Conservation (phyloP, 2,329 filamentous ascomycete genomes). For the Diaporthe caulivora region DNA sequence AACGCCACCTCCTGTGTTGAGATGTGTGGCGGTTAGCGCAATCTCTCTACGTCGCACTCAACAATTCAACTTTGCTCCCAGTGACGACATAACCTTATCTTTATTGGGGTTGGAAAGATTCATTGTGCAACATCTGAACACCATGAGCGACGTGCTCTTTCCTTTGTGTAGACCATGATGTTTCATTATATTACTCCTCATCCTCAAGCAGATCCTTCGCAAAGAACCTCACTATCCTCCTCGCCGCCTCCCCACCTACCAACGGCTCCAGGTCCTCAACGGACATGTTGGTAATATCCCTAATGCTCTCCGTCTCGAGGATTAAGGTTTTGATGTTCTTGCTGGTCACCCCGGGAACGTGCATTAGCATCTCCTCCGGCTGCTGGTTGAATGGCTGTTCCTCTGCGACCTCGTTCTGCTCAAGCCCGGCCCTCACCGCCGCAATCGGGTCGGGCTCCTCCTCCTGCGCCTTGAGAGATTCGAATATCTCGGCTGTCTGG, state of each 20-base stretch:
- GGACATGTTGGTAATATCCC: constrained; percentile 89
- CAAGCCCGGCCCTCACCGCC: constrained; percentile 86
- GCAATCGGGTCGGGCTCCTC: constrained; percentile 90
- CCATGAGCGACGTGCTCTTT: too few relatives aligned
- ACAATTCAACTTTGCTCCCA: neutral
- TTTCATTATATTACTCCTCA: constrained; percentile 46
- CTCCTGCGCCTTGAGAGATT: constrained; percentile 89
- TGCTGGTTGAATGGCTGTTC: constrained; percentile 84
- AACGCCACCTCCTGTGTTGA: too few relatives aligned
- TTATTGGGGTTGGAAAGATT: too few relatives aligned
- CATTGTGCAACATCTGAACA: neutral
- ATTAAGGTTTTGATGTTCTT: constrained; percentile 82
- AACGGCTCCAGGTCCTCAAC: constrained; percentile 77
- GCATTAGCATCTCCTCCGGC: constrained; percentile 90
- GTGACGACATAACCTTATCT: neutral
- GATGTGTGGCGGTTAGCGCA: neutral
- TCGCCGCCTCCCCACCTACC: constrained; percentile 82
- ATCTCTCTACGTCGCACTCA: neutral
- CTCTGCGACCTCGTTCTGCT: constrained; percentile 70
- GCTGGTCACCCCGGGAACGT: constrained; percentile 85
- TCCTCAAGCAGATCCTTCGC: constrained; percentile 71
- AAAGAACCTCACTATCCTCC: constrained; percentile 86
- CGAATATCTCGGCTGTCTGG: constrained; percentile 97
- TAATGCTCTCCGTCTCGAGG: constrained; percentile 79
- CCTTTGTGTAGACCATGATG: neutral